Evolutionary conservation across 441 rosid species (phyloP), one percentile per base, ranked within the genome.

Genomic region (Hypseocharis bilobata): DNA sequence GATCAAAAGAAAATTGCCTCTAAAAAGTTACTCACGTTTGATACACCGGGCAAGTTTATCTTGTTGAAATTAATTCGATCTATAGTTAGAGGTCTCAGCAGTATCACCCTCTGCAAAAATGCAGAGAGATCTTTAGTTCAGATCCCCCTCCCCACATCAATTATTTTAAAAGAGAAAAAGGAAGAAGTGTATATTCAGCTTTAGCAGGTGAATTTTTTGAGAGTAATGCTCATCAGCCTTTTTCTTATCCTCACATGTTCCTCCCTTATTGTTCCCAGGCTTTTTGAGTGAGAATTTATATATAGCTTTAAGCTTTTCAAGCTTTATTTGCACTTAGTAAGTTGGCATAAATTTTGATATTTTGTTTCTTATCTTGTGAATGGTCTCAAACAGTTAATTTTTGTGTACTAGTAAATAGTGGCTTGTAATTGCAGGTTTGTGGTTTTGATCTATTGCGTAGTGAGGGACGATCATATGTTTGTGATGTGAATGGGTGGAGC

Each of bases 401-500:
- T 32, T 29, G 54, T 52, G 16, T 2, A 26, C 32, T 44, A 0
- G 11, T 42, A 26, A 38, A 17, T n/a, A 3, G 13, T 71, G 29
- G 2, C 3, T 42, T 62, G 58, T 59, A 72, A 51, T 65, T 80
- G 70, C 81, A 94, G 99, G 99, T 94, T 65, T 95, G 99, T 81
- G 99, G 99, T 42, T 95, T 95, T 81, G 99, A 95, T 83, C 97
- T 95, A 52, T 77, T 95, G 78, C 86, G 99, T 59, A 87, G 94
- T 51, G 97, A 92, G 74, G 99, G 98, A 19, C 86, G 97, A 29
- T 95, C 99, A 28, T 95, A 89, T 78, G 98, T 95, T 62, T 95
- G 98, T 74, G 99, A 95, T 84, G 99, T 95, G 65, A 95, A 95
- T 81, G 99, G 99, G 51, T 95, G 99, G 99, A 92, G 99, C 83